Conservation (phyloP, 1,284 basidiomycete genomes). For the Mycocalia duriaeana region DNA sequence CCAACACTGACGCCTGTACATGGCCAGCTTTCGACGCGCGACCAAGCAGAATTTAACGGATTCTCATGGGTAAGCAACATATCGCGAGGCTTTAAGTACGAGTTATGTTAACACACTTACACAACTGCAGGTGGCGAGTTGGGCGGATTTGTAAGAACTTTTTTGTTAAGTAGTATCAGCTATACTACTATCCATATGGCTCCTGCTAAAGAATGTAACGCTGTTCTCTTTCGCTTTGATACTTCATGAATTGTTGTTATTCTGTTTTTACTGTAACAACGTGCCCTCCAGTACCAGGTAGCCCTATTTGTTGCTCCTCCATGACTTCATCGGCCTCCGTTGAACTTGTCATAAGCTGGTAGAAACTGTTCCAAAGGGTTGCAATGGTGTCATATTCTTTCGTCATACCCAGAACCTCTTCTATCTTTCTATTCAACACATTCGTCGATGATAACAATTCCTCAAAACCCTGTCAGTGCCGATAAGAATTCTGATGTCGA, state of each 20-base stretch:
- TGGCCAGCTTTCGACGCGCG: slow-evolving; percentile 85
- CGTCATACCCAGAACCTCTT: slow-evolving; percentile 89
- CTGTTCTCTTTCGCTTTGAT: too few relatives aligned
- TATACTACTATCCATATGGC: slow-evolving; percentile 14
- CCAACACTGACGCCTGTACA: slow-evolving; percentile 98
- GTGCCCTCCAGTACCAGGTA: slow-evolving; percentile 68
- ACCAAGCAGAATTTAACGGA: slow-evolving; percentile 93
- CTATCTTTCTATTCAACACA: slow-evolving; percentile 85
- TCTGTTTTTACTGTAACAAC: slow-evolving; percentile 36
- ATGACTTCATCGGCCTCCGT: slow-evolving; percentile 21
- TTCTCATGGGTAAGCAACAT: slow-evolving; percentile 77
- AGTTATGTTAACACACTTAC: neutral
- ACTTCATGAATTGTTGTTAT: slow-evolving; percentile 19
- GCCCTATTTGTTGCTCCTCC: slow-evolving; percentile 30
- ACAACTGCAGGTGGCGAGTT: slow-evolving; percentile 52
- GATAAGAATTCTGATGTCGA: neutral
- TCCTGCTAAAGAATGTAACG: slow-evolving; percentile 9
- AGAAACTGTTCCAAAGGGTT: slow-evolving; percentile 80
- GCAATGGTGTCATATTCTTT: slow-evolving; percentile 91
- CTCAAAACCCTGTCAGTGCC: slow-evolving; percentile 75
- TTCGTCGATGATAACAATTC: slow-evolving; percentile 84
- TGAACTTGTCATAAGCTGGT: slow-evolving; percentile 64
- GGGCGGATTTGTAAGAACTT: slow-evolving; percentile 59
- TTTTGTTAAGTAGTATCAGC: slow-evolving; percentile 23
- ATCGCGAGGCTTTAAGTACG: neutral